Evolutionary conservation across 441 rosid species (phyloP).

Genomic region (Pelargonium citronellum): DNA sequence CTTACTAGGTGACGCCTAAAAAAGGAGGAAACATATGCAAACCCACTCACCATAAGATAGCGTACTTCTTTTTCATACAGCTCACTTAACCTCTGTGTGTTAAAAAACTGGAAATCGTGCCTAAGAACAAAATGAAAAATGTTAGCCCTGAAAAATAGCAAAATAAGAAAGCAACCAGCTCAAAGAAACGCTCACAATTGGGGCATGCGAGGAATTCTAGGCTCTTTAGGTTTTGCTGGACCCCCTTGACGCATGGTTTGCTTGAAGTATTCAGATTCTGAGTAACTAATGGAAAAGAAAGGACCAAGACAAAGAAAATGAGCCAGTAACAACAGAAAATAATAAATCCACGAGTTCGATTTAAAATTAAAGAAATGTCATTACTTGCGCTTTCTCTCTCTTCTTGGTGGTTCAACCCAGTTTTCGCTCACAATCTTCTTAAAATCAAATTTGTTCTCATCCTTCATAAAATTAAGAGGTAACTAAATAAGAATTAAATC

Average conservation of each 20-base stretch:
- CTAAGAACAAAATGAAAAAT: slow-evolving; percentile 35
- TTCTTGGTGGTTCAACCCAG: slow-evolving; percentile 98
- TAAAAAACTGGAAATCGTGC: slow-evolving; percentile 96
- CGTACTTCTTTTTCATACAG: slow-evolving; percentile 98
- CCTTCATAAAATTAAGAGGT: slow-evolving; percentile 41
- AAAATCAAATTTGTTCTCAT: slow-evolving; percentile 90
- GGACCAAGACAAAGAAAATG: background rate
- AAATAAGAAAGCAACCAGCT: slow-evolving; percentile 11
- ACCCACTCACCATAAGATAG: slow-evolving; percentile 72
- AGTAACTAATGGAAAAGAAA: slow-evolving; percentile 50
- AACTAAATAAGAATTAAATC: slow-evolving; percentile 15
- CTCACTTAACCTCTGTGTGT: slow-evolving; percentile 88
- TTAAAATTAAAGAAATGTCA: slow-evolving; percentile 9
- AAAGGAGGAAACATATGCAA: background rate
- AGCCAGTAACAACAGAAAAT: background rate
- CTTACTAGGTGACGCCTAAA: background rate
- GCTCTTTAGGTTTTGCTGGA: slow-evolving; percentile 93
- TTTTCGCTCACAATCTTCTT: slow-evolving; percentile 93
- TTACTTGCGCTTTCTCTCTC: slow-evolving; percentile 99
- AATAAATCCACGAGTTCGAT: background rate
- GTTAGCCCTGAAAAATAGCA: slow-evolving; percentile 4
- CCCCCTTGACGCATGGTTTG: slow-evolving; percentile 98
- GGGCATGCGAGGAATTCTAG: slow-evolving; percentile 99
- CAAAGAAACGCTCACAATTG: slow-evolving; percentile 57
- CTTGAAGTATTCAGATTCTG: slow-evolving; percentile 94